Percentiles rank a stretch among this genome's conserved stretches.
phyloP scores from a whole-genome alignment of 2,329 filamentous ascomycete genomes.

The Cladophialophora carrionii region DNA sequence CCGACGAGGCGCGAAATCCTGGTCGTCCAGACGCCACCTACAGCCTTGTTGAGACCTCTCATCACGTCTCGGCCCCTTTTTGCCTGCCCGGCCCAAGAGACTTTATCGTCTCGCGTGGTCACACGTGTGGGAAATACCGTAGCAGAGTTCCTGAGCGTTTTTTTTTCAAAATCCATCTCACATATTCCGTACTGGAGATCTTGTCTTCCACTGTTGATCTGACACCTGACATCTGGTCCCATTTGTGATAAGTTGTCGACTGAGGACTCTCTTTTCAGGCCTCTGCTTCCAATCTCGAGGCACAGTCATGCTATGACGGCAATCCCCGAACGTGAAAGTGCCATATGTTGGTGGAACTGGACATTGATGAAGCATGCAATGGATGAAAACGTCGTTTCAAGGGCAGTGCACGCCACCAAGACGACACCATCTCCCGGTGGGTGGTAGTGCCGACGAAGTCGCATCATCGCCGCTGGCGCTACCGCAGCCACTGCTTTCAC shows the following conservation, averaged over 20 bases:
- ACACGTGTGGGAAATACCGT: background rate
- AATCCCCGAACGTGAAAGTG: background rate
- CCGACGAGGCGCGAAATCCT: slow-evolving; percentile 16
- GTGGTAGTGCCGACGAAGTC: background rate
- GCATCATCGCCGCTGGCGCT: background rate
- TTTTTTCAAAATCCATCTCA: background rate
- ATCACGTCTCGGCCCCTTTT: slow-evolving; percentile 6
- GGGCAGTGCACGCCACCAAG: background rate
- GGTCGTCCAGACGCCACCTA: slow-evolving; percentile 13
- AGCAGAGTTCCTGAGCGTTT: no score
- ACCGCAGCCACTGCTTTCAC: background rate
- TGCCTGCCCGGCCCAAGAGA: background rate
- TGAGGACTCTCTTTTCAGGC: background rate
- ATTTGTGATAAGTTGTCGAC: background rate
- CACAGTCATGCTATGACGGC: background rate
- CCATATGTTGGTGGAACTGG: background rate
- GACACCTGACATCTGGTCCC: background rate
- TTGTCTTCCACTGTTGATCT: background rate
- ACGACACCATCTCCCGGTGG: background rate
- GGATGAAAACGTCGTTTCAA: background rate
- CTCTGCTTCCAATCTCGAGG: background rate
- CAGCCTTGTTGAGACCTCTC: background rate
- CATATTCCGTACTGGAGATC: no score
- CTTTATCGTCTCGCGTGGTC: background rate
- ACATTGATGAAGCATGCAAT: background rate